Evolutionary conservation across 192 early-diverging fungal genomes (phyloP).

Genomic region (Umbelopsis vinacea): DNA sequence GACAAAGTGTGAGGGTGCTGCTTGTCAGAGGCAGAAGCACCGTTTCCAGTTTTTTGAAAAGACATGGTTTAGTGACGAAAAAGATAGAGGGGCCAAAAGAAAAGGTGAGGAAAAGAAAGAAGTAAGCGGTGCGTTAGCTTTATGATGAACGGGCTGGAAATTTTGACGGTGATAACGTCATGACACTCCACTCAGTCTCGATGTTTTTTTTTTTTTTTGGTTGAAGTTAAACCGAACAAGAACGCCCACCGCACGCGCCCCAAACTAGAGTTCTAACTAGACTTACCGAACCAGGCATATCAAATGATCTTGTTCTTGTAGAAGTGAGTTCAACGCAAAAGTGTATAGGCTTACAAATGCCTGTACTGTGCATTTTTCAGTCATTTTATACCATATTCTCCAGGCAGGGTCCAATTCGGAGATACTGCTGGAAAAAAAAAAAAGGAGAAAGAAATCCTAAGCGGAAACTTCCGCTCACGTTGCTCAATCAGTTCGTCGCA

Average conservation of each 20-base stretch:
- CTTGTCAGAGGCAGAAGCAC: conserved; percentile 31
- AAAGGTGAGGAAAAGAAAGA: conserved; percentile 5
- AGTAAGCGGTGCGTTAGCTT: not conserved
- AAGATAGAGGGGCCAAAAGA: not conserved
- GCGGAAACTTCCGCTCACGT: not conserved
- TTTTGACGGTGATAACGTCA: not conserved
- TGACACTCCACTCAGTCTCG: not conserved
- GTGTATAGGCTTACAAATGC: not conserved
- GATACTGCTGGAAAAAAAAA: not conserved
- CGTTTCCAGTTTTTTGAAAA: conserved; percentile 13
- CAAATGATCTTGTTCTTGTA: not conserved
- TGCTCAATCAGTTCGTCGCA: conserved; percentile 18
- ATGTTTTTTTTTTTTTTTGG: not conserved
- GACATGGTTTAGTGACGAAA: not conserved
- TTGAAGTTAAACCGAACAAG: not conserved
- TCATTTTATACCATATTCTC: too few species aligned
- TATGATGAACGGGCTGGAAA: not conserved
- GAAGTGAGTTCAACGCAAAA: too few species aligned
- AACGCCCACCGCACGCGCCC: not conserved
- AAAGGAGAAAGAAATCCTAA: not conserved
- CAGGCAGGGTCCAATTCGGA: conserved; percentile 20
- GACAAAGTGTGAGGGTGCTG: conserved; percentile 58
- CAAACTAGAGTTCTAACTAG: not conserved
- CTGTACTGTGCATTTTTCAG: too few species aligned
- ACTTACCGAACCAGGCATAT: conserved; percentile 24